Conservation (phyloP, 148 eudicot genomes). For the Cornus florida region DNA sequence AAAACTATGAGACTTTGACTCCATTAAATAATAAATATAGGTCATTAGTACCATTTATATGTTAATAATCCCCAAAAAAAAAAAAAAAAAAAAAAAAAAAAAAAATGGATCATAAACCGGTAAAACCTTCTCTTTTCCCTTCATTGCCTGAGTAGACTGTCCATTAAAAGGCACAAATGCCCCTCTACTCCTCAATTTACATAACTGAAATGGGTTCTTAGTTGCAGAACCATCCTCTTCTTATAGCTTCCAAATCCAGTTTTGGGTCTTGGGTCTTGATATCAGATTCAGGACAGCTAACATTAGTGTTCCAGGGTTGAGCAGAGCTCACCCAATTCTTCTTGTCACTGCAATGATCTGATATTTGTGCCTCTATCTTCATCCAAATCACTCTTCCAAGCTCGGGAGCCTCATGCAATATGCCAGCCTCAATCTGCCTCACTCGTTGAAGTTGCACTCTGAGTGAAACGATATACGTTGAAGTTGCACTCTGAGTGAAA, state of each 20-base stretch:
- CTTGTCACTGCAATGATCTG: slow-evolving; percentile 29
- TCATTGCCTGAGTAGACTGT: background rate
- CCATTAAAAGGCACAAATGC: slow-evolving; percentile 24
- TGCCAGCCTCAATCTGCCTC: slow-evolving; percentile 20
- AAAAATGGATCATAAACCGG: slow-evolving; percentile 3
- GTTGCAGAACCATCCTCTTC: background rate
- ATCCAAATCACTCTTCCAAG: slow-evolving; percentile 7
- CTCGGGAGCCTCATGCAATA: too few relatives aligned
- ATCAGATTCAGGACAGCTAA: too few relatives aligned
- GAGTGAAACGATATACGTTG: too few relatives aligned
- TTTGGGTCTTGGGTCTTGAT: background rate
- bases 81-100: too few relatives aligned
- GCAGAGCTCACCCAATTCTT: slow-evolving; percentile 55
- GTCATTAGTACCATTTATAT: too few relatives aligned
- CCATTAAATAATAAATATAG: too few relatives aligned
- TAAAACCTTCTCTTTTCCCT: background rate
- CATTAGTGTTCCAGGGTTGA: slow-evolving; percentile 37
- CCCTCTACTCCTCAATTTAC: too few relatives aligned
- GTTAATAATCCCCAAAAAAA: too few relatives aligned
- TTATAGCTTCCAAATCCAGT: background rate
- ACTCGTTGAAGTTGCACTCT: background rate
- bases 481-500: too few relatives aligned
- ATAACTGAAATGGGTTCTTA: too few relatives aligned
- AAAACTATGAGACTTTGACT: too few relatives aligned
- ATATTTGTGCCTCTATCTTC: slow-evolving; percentile 21